Evolutionary conservation across 2,329 filamentous ascomycete genomes (phyloP).

Genomic region (Stagonosporopsis chrysanthemi): DNA sequence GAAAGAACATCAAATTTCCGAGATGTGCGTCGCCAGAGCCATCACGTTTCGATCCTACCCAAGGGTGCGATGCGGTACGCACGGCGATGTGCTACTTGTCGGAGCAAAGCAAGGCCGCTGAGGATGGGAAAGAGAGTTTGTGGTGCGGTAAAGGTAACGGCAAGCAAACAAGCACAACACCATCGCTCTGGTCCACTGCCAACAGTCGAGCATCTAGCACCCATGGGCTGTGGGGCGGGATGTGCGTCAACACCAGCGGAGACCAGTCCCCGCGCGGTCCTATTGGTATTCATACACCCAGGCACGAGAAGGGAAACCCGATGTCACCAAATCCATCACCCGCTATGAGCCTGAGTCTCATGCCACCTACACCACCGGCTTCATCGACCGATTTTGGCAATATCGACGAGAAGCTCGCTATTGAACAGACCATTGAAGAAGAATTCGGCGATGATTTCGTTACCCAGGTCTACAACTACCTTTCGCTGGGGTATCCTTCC

Average conservation of each 20-base stretch:
- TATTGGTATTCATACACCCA: constrained; percentile 61
- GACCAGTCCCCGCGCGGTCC: constrained; percentile 51
- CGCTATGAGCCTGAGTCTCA: constrained; percentile 35
- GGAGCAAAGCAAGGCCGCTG: constrained; percentile 56
- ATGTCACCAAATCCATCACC: constrained; percentile 51
- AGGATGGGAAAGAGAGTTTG: constrained; percentile 58
- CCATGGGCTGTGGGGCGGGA: constrained; percentile 77
- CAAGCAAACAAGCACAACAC: constrained; percentile 39
- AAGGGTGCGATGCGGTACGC: constrained; percentile 61
- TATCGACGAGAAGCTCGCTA: constrained; percentile 52
- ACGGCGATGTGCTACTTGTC: constrained; percentile 59
- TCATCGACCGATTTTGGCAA: constrained; percentile 50
- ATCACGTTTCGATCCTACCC: constrained; percentile 82
- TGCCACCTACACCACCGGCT: constrained; percentile 50
- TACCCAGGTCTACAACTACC: constrained; percentile 96
- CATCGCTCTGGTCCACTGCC: constrained; percentile 46
- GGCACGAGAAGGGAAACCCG: constrained; percentile 51
- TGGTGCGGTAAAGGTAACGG: constrained; percentile 63
- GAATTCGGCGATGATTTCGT: constrained; percentile 88
- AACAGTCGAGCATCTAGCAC: constrained; percentile 62
- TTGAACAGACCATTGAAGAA: constrained; percentile 58
- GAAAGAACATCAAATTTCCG: constrained; percentile 79
- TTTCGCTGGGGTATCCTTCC: constrained; percentile 89
- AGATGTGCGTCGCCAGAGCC: constrained; percentile 82
- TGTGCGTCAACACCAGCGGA: constrained; percentile 60